Conservation (phyloP, 2,329 filamentous ascomycete genomes). For the Epichloe bromicola region DNA sequence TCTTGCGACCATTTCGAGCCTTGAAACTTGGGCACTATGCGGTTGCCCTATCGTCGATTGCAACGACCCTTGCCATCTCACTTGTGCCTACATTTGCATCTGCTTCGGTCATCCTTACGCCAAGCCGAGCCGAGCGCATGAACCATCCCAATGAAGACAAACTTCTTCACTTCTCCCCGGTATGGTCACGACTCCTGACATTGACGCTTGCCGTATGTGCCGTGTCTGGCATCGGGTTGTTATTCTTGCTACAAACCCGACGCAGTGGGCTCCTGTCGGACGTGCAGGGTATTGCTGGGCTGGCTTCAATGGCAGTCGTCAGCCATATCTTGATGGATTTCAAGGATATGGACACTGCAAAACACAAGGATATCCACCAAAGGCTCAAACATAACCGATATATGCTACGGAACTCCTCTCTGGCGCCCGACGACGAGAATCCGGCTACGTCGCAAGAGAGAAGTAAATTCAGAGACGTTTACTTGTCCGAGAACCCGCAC, state of each 20-base stretch:
- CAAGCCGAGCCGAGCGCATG: constrained; percentile 33
- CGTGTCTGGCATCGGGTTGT: constrained; percentile 40
- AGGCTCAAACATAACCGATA: constrained; percentile 55
- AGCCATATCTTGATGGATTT: constrained; percentile 65
- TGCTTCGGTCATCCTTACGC: constrained; percentile 44
- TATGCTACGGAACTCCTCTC: constrained; percentile 54
- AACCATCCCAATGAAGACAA: constrained; percentile 32
- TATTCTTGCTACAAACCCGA: constrained; percentile 47
- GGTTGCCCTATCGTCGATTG: constrained; percentile 52
- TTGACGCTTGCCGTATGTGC: constrained; percentile 44
- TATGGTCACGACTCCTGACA: constrained; percentile 51
- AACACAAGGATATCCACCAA: constrained; percentile 53
- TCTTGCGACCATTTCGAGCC: constrained; percentile 51
- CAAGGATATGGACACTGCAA: constrained; percentile 55
- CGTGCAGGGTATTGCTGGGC: constrained; percentile 59
- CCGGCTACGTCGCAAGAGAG: constrained; percentile 26
- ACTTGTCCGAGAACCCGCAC: constrained; percentile 48
- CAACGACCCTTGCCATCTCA: constrained; percentile 52
- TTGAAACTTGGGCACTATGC: constrained; percentile 52
- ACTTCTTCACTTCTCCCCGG: constrained; percentile 38
- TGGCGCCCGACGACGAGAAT: constrained; percentile 49
- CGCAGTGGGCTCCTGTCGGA: constrained; percentile 54
- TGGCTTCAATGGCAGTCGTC: constrained; percentile 63
- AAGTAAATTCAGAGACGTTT: constrained; percentile 34
- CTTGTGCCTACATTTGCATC: constrained; percentile 57